Percentiles rank a stretch among this genome's conserved stretches.
Evolutionary conservation across 805 yeast species (phyloP).

Genomic region (Geotrichum ghanense): DNA sequence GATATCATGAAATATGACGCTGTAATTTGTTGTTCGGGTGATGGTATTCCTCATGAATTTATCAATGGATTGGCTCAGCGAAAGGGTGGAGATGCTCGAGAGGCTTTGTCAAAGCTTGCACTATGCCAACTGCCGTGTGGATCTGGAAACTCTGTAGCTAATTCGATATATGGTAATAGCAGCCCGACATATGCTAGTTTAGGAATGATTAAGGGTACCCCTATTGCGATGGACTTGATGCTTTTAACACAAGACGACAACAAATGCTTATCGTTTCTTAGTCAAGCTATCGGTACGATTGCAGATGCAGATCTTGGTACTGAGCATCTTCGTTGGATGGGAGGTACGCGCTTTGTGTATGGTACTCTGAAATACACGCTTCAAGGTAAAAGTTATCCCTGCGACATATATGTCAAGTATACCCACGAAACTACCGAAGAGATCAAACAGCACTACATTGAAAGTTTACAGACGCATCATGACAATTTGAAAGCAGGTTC

Average conservation of each 20-base stretch:
- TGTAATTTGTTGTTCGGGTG: slow-evolving; percentile 89
- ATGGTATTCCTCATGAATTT: slow-evolving; percentile 92
- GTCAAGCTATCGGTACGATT: slow-evolving; percentile 84
- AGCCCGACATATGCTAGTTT: slow-evolving; percentile 62
- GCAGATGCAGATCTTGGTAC: slow-evolving; percentile 95
- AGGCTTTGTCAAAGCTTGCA: slow-evolving; percentile 52
- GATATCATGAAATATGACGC: slow-evolving; percentile 50
- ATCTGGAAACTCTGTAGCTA: slow-evolving; percentile 86
- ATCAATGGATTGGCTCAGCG: slow-evolving; percentile 74
- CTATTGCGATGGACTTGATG: slow-evolving; percentile 69
- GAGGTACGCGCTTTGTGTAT: slow-evolving; percentile 70
- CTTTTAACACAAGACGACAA: slow-evolving; percentile 50
- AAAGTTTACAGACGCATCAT: not conserved
- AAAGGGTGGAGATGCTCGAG: slow-evolving; percentile 55
- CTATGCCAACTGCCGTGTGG: slow-evolving; percentile 91
- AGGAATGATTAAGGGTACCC: slow-evolving; percentile 56
- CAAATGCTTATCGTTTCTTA: slow-evolving; percentile 60
- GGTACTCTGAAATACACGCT: slow-evolving; percentile 63
- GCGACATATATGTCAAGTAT: slow-evolving; percentile 62
- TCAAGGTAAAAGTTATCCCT: slow-evolving; percentile 55
- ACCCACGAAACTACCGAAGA: slow-evolving; percentile 24
- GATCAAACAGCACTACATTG: slow-evolving; percentile 4
- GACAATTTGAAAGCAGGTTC: not conserved
- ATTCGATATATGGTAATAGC: slow-evolving; percentile 65
- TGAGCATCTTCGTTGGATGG: slow-evolving; percentile 80